These are phyloP conservation scores for Anethum foeniculum DNA, from an alignment of 140 eudicot genomes.

Conservation along the genomic window DNA sequence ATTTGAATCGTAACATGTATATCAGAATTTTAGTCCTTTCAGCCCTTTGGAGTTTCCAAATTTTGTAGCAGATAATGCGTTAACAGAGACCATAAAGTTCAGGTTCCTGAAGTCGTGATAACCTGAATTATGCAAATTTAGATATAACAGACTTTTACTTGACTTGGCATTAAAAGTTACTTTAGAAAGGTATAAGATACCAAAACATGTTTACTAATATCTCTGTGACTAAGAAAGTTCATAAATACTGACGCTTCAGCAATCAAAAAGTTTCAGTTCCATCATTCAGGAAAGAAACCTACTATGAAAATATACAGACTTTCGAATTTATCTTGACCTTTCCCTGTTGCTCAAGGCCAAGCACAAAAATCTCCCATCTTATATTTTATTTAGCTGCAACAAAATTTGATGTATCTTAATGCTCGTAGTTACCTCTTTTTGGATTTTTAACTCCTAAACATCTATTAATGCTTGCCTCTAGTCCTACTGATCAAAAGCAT, in stretches of 20 bases:
- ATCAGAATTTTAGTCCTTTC: background rate
- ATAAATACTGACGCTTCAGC: background rate
- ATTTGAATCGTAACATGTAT: background rate
- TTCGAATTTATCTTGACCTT: background rate
- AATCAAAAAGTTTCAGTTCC: background rate
- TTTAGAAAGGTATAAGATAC: background rate
- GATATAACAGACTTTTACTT: background rate
- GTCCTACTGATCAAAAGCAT: background rate
- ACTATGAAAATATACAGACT: background rate
- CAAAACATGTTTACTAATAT: background rate
- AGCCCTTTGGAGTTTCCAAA: background rate
- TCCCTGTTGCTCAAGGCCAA: background rate
- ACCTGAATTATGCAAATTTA: background rate
- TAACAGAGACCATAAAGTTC: background rate
- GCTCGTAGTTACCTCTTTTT: background rate
- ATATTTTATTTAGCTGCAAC: background rate
- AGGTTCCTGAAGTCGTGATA: background rate
- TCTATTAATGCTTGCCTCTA: background rate
- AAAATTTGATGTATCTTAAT: background rate
- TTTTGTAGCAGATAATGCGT: background rate
- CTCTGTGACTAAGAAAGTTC: background rate
- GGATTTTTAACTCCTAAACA: background rate
- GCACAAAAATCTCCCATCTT: background rate
- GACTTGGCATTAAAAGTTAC: background rate
- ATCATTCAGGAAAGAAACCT: background rate